A percentile compares a stretch with the other conserved stretches of the same genome.
phyloP scores from a whole-genome alignment of 1,284 basidiomycete species.

The Schizophyllum commune region DNA sequence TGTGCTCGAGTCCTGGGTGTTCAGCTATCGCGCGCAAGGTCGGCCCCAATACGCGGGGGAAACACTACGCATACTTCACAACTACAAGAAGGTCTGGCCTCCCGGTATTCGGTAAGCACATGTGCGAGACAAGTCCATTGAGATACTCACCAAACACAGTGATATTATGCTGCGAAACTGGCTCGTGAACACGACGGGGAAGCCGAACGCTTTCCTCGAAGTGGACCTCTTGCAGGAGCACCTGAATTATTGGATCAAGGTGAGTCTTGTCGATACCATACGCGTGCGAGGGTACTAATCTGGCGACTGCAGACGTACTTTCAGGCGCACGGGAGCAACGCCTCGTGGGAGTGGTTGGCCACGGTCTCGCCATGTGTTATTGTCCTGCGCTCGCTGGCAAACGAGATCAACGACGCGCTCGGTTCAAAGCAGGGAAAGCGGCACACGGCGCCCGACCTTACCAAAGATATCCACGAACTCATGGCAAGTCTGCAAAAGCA shows the following conservation, averaged over 20 bases:
- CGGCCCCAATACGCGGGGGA: slow-evolving; percentile 32
- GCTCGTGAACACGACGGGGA: slow-evolving; percentile 29
- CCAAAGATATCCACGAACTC: slow-evolving; percentile 18
- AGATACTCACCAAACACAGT: slow-evolving; percentile 9
- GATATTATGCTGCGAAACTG: slow-evolving; percentile 29
- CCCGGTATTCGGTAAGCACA: slow-evolving; percentile 21
- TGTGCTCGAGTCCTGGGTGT: slow-evolving; percentile 24
- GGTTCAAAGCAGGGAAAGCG: slow-evolving; percentile 23
- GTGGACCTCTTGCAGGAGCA: slow-evolving; percentile 36
- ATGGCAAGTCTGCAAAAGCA: slow-evolving; percentile 20
- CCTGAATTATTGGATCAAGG: slow-evolving; percentile 31
- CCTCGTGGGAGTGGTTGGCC: slow-evolving; percentile 32
- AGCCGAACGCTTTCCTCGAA: slow-evolving; percentile 21
- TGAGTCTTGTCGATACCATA: slow-evolving; percentile 1
- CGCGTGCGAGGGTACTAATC: neutral
- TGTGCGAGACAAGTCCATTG: neutral
- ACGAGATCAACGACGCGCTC: slow-evolving; percentile 19
- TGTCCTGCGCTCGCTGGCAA: slow-evolving; percentile 23
- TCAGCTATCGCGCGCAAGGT: slow-evolving; percentile 25
- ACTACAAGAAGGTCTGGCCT: slow-evolving; percentile 30
- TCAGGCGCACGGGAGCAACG: slow-evolving; percentile 25
- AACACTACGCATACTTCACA: slow-evolving; percentile 30
- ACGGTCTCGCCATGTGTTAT: slow-evolving; percentile 29
- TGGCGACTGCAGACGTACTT: slow-evolving; percentile 16
- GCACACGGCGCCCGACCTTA: slow-evolving; percentile 21